Evolutionary conservation across 306 rosid species (phyloP).

Genomic region (Psophocarpus tetragonolobus): DNA sequence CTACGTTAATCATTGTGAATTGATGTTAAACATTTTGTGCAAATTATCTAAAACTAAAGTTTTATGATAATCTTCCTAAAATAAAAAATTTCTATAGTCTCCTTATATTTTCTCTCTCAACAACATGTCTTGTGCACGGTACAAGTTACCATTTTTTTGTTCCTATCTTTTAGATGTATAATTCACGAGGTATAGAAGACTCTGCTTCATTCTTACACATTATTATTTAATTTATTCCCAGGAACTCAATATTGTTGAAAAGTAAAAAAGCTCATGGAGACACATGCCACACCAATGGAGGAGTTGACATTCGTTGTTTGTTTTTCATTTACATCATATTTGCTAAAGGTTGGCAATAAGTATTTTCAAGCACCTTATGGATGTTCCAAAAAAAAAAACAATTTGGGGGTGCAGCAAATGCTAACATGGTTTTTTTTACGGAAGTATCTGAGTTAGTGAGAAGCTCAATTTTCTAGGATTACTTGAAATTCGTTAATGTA

Average conservation of each 20-base stretch:
- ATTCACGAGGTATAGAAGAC: not conserved
- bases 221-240: constrained; percentile 3
- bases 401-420: not conserved
- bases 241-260: constrained; percentile 23
- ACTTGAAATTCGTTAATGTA: not conserved
- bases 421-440: too few species aligned
- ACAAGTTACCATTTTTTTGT: not conserved
- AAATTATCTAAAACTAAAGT: not conserved
- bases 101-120: not conserved
- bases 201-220: not conserved
- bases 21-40: not conserved
- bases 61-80: not conserved
- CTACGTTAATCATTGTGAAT: too few species aligned
- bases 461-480: not conserved
- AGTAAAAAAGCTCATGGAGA: constrained; percentile 23
- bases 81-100: not conserved
- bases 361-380: not conserved
- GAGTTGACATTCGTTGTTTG: not conserved
- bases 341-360: not conserved
- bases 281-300: not conserved
- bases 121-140: not conserved
- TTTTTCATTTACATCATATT: not conserved
- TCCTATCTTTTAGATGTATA: not conserved
- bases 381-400: too few species aligned
- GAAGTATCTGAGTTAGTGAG: not conserved